A percentile compares a stretch with the other conserved stretches of the same genome.
Conservation (phyloP, 2,329 filamentous ascomycete genomes). For the Colletotrichum acutatum region DNA sequence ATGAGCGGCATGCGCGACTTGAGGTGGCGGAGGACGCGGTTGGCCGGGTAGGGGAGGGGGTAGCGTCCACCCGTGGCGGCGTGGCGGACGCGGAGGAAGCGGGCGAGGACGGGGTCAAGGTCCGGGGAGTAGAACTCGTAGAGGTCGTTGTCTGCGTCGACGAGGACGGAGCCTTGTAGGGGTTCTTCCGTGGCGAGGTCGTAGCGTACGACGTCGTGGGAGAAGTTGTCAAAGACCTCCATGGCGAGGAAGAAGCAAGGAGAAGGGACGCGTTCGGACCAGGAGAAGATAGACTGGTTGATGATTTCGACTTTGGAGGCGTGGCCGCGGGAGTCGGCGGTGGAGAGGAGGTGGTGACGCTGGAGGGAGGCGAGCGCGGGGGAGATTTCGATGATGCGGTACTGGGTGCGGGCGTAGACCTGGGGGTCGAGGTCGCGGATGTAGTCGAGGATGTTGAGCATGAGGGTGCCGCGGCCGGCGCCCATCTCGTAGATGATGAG, state of each 20-base stretch:
- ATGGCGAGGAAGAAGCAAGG: conserved; percentile 98
- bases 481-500: conserved; percentile 99
- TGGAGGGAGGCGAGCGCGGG: conserved; percentile 83
- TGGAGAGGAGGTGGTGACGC: conserved; percentile 73
- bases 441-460: conserved; percentile 97
- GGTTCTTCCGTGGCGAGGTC: conserved; percentile 83
- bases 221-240: conserved; percentile 99
- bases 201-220: conserved; percentile 94
- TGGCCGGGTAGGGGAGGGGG: conserved; percentile 68
- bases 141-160: conserved; percentile 88
- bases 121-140: conserved; percentile 90
- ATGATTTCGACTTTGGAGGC: conserved; percentile 90
- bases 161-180: conserved; percentile 88
- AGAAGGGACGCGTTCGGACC: conserved; percentile 85
- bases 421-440: conserved; percentile 90
- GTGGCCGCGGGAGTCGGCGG: conserved; percentile 79
- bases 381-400: conserved; percentile 96
- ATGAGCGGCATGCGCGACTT: conserved; percentile 75
- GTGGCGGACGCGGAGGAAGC: conserved; percentile 87
- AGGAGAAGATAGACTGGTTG: conserved; percentile 95
- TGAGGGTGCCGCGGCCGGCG: conserved; percentile 94
- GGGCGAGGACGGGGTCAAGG: conserved; percentile 83
- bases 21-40: conserved; percentile 68
- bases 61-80: conserved; percentile 75
- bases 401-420: conserved; percentile 93